Percentiles rank a stretch among this genome's conserved stretches.
Conservation (phyloP, 2,329 filamentous ascomycete species). For the Trichoderma koningii region DNA sequence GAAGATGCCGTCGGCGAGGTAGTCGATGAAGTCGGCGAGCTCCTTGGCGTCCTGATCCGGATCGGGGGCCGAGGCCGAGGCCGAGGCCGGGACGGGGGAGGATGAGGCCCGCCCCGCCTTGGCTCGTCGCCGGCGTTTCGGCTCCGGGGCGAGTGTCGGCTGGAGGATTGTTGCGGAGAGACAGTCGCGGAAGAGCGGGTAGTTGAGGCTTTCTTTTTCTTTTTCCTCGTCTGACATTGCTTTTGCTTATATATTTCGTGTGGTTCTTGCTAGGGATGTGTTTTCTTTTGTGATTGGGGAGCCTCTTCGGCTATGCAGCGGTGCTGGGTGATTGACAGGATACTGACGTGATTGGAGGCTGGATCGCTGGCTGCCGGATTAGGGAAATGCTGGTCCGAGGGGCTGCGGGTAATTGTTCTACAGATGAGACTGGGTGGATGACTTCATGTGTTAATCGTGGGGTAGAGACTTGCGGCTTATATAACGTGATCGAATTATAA, state of each 20-base stretch:
- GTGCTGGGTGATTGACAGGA: slow-evolving; percentile 5
- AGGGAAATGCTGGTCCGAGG: neutral
- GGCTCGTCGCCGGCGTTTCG: slow-evolving; percentile 48
- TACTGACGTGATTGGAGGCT: slow-evolving; percentile 24
- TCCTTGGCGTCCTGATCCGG: slow-evolving; percentile 59
- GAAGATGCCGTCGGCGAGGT: slow-evolving; percentile 72
- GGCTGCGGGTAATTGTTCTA: slow-evolving; percentile 19
- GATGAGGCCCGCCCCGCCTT: slow-evolving; percentile 29
- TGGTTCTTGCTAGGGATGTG: neutral
- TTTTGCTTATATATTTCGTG: neutral
- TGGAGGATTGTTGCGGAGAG: slow-evolving; percentile 70
- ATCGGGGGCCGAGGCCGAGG: slow-evolving; percentile 26
- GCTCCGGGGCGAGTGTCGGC: slow-evolving; percentile 49
- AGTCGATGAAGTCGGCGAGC: slow-evolving; percentile 78
- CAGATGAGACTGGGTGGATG: neutral
- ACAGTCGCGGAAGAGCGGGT: slow-evolving; percentile 70
- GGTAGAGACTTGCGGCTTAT: neutral
- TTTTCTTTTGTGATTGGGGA: neutral
- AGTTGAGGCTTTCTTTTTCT: slow-evolving; percentile 34
- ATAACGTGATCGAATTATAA: neutral
- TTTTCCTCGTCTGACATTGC: slow-evolving; percentile 24
- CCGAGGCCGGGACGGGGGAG: neutral
- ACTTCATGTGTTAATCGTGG: neutral
- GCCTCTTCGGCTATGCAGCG: neutral
- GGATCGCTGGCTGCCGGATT: neutral